These are phyloP conservation scores for Trametes gibbosa DNA, from an alignment of 768 basidiomycete species.

Conservation along the genomic window DNA sequence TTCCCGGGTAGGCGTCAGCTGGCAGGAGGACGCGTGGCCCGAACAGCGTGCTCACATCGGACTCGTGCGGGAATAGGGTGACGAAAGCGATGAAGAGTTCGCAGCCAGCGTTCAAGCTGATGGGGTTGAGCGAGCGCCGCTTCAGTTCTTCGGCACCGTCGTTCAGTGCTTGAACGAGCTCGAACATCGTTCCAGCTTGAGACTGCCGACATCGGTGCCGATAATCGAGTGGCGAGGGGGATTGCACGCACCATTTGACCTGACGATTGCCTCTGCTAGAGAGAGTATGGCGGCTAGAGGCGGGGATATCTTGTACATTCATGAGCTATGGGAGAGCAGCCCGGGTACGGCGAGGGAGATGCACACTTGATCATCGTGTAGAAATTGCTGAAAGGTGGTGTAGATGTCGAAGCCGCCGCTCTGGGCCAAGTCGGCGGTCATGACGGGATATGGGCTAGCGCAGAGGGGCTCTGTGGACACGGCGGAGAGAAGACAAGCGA, in stretches of 20 bases:
- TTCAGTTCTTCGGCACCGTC: conserved; percentile 67
- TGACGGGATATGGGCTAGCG: neutral
- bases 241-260: conserved; percentile 60
- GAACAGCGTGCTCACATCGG: conserved; percentile 52
- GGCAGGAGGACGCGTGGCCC: neutral
- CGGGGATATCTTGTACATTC: conserved; percentile 56
- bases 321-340: neutral
- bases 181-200: conserved; percentile 87
- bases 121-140: conserved; percentile 65
- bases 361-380: conserved; percentile 66
- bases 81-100: conserved; percentile 90
- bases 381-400: conserved; percentile 54
- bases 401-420: conserved; percentile 43
- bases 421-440: conserved; percentile 1
- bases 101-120: conserved; percentile 85
- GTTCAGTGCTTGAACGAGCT: conserved; percentile 82
- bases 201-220: neutral
- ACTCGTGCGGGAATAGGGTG: conserved; percentile 79
- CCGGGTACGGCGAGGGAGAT: neutral
- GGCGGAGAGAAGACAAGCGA: neutral
- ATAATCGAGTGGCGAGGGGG: conserved; percentile 7
- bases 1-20: conserved; percentile 29
- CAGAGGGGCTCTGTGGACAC: neutral
- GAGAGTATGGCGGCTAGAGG: conserved; percentile 89
- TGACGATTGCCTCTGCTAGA: conserved; percentile 76